Conservation (phyloP, 2,329 filamentous ascomycete genomes). For the Fusarium sp. region DNA sequence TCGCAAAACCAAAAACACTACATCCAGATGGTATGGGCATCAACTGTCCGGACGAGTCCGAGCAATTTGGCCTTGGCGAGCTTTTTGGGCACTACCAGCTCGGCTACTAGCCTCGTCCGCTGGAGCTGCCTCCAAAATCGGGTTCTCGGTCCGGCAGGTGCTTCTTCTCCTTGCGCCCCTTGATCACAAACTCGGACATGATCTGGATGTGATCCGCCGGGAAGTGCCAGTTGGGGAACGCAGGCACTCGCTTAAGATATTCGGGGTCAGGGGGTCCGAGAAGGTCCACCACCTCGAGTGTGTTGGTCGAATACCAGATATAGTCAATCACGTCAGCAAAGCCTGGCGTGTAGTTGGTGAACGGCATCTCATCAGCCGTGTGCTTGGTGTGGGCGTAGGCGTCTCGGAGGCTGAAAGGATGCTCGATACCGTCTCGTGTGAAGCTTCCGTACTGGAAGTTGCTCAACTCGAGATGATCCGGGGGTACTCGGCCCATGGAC, state of each 20-base stretch:
- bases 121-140: conserved; percentile 65
- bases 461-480: conserved; percentile 83
- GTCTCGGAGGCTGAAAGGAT: conserved; percentile 94
- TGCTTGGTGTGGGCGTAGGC: conserved; percentile 87
- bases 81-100: conserved; percentile 16
- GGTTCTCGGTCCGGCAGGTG: conserved; percentile 71
- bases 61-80: conserved; percentile 1
- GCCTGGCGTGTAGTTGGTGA: conserved; percentile 97
- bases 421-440: conserved; percentile 89
- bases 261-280: conserved; percentile 88
- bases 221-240: conserved; percentile 95
- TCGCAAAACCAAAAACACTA: conserved; percentile 55
- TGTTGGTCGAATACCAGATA: conserved; percentile 96
- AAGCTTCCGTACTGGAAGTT: conserved; percentile 92
- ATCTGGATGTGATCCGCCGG: conserved; percentile 93
- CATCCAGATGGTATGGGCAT: conserved; percentile 51
- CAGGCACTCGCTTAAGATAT: conserved; percentile 87
- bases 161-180: conserved; percentile 86
- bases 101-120: conserved; percentile 44
- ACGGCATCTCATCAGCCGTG: conserved; percentile 85
- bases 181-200: conserved; percentile 90
- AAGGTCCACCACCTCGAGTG: conserved; percentile 83
- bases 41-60: conserved; percentile 22
- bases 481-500: conserved; percentile 80
- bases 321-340: conserved; percentile 96